A percentile compares a stretch with the other conserved stretches of the same genome.
These are phyloP conservation scores for Leccinum griseonigrum DNA, from an alignment of 1,284 basidiomycete species.

Conservation along the genomic window DNA sequence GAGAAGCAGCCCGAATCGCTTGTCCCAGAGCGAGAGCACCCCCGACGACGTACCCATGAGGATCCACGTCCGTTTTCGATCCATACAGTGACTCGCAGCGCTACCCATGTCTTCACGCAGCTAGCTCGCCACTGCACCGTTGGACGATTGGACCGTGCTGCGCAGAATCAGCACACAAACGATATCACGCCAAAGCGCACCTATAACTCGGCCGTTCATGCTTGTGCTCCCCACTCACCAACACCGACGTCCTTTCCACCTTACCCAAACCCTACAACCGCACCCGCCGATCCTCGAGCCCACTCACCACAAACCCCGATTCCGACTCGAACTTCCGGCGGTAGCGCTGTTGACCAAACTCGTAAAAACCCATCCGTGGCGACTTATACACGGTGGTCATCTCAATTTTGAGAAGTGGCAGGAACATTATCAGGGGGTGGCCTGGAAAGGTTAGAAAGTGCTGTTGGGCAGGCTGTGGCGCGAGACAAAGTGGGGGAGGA, in stretches of 20 bases:
- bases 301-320: constrained; percentile 72
- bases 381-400: constrained; percentile 80
- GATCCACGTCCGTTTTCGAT: constrained; percentile 83
- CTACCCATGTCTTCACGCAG: constrained; percentile 61
- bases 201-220: constrained; percentile 67
- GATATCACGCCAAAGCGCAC: constrained; percentile 35
- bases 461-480: constrained; percentile 56
- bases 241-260: constrained; percentile 67
- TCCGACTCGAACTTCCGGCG: constrained; percentile 47
- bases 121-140: constrained; percentile 46
- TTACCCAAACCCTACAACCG: constrained; percentile 80
- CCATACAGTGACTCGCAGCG: constrained; percentile 61
- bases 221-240: constrained; percentile 71
- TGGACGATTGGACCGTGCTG: constrained; percentile 35
- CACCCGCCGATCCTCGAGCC: constrained; percentile 79
- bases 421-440: constrained; percentile 64
- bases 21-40: constrained; percentile 87
- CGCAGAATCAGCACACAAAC: neutral
- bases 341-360: constrained; percentile 78
- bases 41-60: constrained; percentile 86
- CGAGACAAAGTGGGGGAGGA: constrained; percentile 34
- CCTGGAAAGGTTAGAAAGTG: constrained; percentile 56
- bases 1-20: constrained; percentile 88
- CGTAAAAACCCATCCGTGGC: constrained; percentile 89
- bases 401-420: constrained; percentile 78